Evolutionary conservation across 805 yeast species (phyloP).

Genomic region (Metschnikowia matae): DNA sequence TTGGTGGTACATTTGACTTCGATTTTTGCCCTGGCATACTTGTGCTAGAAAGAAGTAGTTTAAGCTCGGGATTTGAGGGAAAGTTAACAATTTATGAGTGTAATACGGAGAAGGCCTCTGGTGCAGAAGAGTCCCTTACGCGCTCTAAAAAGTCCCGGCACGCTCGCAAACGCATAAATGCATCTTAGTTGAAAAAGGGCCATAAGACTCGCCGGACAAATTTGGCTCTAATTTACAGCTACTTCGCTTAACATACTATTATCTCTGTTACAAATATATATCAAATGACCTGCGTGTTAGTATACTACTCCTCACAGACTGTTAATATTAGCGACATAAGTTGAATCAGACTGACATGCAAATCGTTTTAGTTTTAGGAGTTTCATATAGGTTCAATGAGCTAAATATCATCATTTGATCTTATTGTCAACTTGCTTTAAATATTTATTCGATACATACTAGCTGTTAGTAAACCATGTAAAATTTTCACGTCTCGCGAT

Average conservation of each 20-base stretch:
- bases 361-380: slow-evolving; percentile 29
- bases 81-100: background rate
- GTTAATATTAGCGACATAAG: background rate
- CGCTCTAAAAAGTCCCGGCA: background rate
- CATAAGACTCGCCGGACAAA: background rate
- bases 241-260: background rate
- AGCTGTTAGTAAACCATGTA: slow-evolving; percentile 3
- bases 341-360: slow-evolving; percentile 41
- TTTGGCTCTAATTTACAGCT: background rate
- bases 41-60: background rate
- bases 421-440: background rate
- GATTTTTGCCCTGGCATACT: background rate
- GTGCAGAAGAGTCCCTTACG: background rate
- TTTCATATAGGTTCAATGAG: slow-evolving; percentile 21
- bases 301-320: background rate
- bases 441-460: background rate
- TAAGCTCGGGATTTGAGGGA: background rate
- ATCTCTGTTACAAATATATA: background rate
- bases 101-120: background rate
- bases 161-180: background rate
- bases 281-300: slow-evolving; percentile 1
- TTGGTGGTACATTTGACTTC: slow-evolving; percentile 8
- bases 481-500: background rate
- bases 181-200: background rate
- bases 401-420: slow-evolving; percentile 12